Evolutionary conservation across 768 basidiomycete genomes (phyloP).

Genomic region (Boletus bicolor): DNA sequence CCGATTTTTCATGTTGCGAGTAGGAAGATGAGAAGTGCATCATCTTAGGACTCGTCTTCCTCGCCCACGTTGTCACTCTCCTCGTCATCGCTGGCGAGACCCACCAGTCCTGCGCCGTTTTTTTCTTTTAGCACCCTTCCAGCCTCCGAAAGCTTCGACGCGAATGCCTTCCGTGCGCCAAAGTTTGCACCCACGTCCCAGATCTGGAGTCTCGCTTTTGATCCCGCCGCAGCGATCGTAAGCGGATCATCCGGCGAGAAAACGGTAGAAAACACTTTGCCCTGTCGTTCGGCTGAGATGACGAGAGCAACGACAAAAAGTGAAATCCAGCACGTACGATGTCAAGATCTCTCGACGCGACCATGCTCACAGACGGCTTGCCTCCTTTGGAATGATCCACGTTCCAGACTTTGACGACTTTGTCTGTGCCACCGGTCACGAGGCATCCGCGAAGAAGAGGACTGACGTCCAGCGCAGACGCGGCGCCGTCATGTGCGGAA

Average conservation of each 20-base stretch:
- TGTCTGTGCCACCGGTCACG: slow-evolving; percentile 93
- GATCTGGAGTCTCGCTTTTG: slow-evolving; percentile 88
- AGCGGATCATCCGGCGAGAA: slow-evolving; percentile 96
- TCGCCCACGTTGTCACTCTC: slow-evolving; percentile 53
- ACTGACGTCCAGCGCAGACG: slow-evolving; percentile 86
- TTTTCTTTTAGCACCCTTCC: slow-evolving; percentile 68
- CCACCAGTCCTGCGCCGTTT: slow-evolving; percentile 62
- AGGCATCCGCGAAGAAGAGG: slow-evolving; percentile 87
- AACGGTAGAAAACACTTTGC: slow-evolving; percentile 89
- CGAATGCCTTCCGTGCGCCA: slow-evolving; percentile 82
- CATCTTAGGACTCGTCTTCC: slow-evolving; percentile 24
- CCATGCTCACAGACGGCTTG: slow-evolving; percentile 76
- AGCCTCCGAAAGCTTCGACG: slow-evolving; percentile 67
- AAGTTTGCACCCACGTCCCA: slow-evolving; percentile 91
- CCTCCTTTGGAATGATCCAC: slow-evolving; percentile 61
- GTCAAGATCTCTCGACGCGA: slow-evolving; percentile 85
- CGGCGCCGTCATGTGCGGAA: slow-evolving; percentile 89
- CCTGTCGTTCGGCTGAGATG: slow-evolving; percentile 45
- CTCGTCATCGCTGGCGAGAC: slow-evolving; percentile 68
- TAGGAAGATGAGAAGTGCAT: not conserved
- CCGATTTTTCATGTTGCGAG: slow-evolving; percentile 1
- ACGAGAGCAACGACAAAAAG: not conserved
- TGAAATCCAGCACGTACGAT: slow-evolving; percentile 58
- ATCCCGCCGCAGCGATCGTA: slow-evolving; percentile 91
- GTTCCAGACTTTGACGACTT: slow-evolving; percentile 96